Evolutionary conservation across 257 asterid genomes (phyloP), one percentile per base, ranked within the genome.

Genomic region (Hygrophila difformis): DNA sequence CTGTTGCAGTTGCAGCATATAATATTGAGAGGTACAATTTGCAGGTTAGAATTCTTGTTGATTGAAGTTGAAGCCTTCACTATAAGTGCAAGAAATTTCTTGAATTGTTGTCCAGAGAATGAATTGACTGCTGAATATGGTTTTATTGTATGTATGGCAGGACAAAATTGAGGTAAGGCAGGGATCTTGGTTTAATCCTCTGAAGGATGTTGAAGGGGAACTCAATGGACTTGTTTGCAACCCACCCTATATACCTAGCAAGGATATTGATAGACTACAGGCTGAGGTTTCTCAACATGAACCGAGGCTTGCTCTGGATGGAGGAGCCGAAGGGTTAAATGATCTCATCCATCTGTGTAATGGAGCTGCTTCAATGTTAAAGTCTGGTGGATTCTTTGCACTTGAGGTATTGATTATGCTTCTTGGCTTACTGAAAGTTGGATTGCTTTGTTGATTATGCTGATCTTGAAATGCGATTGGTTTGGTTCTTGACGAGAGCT

Each of bases 181-280:
- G 31, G 7, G 4, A 8, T 26, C 31, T 26, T 26, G 31, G 31
- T 26, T 26, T 26, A 8, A 26, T 44, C 94, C 98, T 6, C 57
- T 89, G 56, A 70, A 62, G 65, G 75, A 65, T 19, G 44, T 60
- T 24, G 75, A 66, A 64, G 84, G 86, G 44, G 65, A 54, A 41
- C 59, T 86, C 22, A 49, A 62, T 19, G 98, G 98, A 28, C 21
- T 91, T 19, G 89, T 86, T 3, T 86, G 96, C 57, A 91, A 91
- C 62, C 99, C 95, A 33, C 96, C 95, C 0, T 86, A 86, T 42
- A 86, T 91, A 15, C 96, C 99, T 2, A 82, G 79, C 47, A 71
- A 62, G 60, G 62, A 74, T 11, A 69, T 91, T 14, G 57, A 70
- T 26, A 81, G 81, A 20, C 65, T 91, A 23, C 96, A 91, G 64